phyloP scores from a whole-genome alignment of 306 rosid genomes.

The Trifolium pratense region DNA sequence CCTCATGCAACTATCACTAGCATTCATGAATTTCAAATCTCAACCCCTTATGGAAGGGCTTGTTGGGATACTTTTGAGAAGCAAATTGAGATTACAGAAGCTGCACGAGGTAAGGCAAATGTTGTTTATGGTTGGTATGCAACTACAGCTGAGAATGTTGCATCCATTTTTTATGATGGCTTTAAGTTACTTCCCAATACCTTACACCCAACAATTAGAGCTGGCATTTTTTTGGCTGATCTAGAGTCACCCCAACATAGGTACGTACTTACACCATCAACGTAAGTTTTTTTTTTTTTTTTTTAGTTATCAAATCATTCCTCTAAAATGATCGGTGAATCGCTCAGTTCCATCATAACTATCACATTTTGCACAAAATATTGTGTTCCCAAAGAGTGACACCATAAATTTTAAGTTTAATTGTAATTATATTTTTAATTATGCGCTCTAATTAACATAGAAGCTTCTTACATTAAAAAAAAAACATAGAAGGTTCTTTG shows the following conservation, averaged over 20 bases:
- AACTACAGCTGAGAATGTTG: conserved; percentile 44
- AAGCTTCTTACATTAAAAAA: too few relatives aligned
- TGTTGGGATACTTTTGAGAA: conserved; percentile 47
- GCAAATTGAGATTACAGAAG: conserved; percentile 45
- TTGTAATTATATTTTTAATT: too few relatives aligned
- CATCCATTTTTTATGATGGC: conserved; percentile 52
- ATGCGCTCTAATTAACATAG: too few relatives aligned
- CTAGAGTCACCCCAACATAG: conserved; percentile 51
- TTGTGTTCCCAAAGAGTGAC: too few relatives aligned
- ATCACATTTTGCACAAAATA: too few relatives aligned
- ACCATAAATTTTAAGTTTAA: too few relatives aligned
- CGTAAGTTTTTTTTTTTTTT: neutral
- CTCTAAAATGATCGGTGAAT: neutral
- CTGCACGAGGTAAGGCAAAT: conserved; percentile 56
- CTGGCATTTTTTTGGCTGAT: conserved; percentile 54
- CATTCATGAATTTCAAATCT: conserved; percentile 51
- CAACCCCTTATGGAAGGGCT: conserved; percentile 47
- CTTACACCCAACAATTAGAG: conserved; percentile 34
- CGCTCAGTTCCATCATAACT: too few relatives aligned
- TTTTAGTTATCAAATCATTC: too few relatives aligned
- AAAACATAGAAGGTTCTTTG: too few relatives aligned
- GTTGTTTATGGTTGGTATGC: conserved; percentile 65
- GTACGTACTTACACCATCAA: conserved; percentile 29
- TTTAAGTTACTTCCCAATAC: conserved; percentile 47
- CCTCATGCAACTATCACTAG: conserved; percentile 40